Conservation (phyloP, 2,329 filamentous ascomycete genomes). For the Ascocoryne sarcoides region DNA sequence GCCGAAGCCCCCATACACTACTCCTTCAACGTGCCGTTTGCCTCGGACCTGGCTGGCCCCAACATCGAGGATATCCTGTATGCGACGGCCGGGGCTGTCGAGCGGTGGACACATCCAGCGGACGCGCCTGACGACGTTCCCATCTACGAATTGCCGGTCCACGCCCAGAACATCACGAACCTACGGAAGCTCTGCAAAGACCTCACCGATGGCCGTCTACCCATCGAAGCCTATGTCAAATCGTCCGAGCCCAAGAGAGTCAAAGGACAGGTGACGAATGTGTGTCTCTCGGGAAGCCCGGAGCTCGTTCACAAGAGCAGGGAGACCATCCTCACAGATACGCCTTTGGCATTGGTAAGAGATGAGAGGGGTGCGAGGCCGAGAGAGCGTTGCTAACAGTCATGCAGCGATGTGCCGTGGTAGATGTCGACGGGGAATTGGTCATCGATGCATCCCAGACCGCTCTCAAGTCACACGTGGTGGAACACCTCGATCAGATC, state of each 20-base stretch:
- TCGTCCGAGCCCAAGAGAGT: conserved; percentile 69
- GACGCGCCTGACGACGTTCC: conserved; percentile 77
- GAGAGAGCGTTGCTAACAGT: conserved; percentile 3
- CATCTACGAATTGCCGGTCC: conserved; percentile 84
- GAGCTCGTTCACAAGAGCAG: conserved; percentile 85
- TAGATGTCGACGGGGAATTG: conserved; percentile 86
- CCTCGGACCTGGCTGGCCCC: conserved; percentile 83
- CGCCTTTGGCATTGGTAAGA: conserved; percentile 82
- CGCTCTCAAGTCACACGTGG: conserved; percentile 65
- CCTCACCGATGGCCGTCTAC: conserved; percentile 60
- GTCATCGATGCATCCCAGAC: conserved; percentile 65
- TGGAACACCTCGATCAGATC: conserved; percentile 79
- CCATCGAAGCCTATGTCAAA: conserved; percentile 76
- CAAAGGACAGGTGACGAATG: conserved; percentile 68
- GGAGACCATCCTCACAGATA: conserved; percentile 83
- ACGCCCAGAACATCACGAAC: conserved; percentile 75
- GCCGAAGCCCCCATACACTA: conserved; percentile 77
- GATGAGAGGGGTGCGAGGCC: not conserved
- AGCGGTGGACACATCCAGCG: conserved; percentile 89
- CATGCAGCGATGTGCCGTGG: conserved; percentile 73
- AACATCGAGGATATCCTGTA: conserved; percentile 93
- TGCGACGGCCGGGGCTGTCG: conserved; percentile 76
- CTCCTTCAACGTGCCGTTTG: conserved; percentile 95
- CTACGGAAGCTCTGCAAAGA: conserved; percentile 74
- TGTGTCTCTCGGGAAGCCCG: conserved; percentile 80